Evolutionary conservation across 257 asterid genomes (phyloP), one percentile per base, ranked within the genome.

Genomic region (Solanum pinnatisectum): DNA sequence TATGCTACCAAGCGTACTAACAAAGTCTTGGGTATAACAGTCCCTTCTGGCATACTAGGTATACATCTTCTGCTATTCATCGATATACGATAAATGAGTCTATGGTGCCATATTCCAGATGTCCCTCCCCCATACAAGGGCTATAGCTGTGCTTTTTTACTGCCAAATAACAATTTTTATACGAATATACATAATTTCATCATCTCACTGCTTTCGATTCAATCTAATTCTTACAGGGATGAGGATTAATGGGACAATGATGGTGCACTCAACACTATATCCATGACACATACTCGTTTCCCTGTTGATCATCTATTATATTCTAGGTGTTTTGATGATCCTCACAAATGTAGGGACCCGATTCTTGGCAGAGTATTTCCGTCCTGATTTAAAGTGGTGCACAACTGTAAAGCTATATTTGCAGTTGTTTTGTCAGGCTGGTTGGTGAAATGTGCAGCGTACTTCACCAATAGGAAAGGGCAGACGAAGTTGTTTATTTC

Each of bases 241-340:
- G 97, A 97, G 87, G 99, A 95, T 85, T 97, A 98, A 98, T 96
- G 98, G 99, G 99, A 94, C 87, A 97, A 96, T 74, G 99, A 97
- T 70, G 99, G 99, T 79, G 98, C 99, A 7, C 98, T 97, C 79
- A 97, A 97, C 94, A 97, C 98, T 40, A 94, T 95, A 90, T 96
- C 99, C 40, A 97, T 95, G 98, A 97, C 99, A 15, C 98, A 97
- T 87, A 98, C 99, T 65, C 98, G 98, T 84, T 88, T 95, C 71
- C 99, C 99, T 3, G 87, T 94, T 16, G 98, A 97, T 82, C 99
- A 30, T 30, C n/a, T n/a, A n/a, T 30, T 30, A 30, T 30, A 30
- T 30, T 30, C 30, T 30, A 30, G 30, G 30, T 30, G 30, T 30
- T 30, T 30, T 30, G 30, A 30, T 30, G 30, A 30, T 30, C 30